Conservation (phyloP, 75 land plant genomes). For the Cupressus sempervirens region DNA sequence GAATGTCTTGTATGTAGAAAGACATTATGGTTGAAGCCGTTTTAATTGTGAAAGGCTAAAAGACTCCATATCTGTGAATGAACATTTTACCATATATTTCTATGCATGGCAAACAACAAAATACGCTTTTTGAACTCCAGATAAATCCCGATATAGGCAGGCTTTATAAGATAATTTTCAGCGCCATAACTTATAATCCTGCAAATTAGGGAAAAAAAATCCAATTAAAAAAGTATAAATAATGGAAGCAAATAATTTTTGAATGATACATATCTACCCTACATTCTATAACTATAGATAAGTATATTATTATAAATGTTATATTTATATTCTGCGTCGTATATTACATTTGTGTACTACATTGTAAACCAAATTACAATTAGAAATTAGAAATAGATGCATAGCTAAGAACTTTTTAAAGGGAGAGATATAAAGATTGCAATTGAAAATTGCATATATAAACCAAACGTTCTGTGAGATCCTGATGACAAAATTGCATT, state of each 20-base stretch:
- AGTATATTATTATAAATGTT: too few species aligned
- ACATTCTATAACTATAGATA: too few species aligned
- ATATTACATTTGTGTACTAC: too few species aligned
- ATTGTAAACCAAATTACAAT: too few species aligned
- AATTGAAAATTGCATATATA: too few species aligned
- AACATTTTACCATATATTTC: not conserved
- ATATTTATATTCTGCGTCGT: too few species aligned
- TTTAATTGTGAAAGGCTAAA: not conserved
- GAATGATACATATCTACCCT: too few species aligned
- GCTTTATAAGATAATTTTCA: not conserved
- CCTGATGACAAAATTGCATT: too few species aligned
- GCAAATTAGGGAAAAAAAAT: not conserved
- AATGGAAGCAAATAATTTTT: not conserved
- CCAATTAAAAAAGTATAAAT: not conserved
- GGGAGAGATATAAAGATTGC: too few species aligned
- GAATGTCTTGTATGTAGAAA: not conserved
- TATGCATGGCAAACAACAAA: not conserved
- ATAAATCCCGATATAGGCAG: not conserved
- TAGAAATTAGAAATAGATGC: too few species aligned
- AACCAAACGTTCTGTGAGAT: too few species aligned
- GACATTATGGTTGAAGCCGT: not conserved
- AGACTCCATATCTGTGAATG: not conserved
- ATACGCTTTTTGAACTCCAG: not conserved
- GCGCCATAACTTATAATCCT: not conserved
- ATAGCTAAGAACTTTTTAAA: too few species aligned